Evolutionary conservation across 805 yeast species (phyloP).

Genomic region (Candida namnaoensis): DNA sequence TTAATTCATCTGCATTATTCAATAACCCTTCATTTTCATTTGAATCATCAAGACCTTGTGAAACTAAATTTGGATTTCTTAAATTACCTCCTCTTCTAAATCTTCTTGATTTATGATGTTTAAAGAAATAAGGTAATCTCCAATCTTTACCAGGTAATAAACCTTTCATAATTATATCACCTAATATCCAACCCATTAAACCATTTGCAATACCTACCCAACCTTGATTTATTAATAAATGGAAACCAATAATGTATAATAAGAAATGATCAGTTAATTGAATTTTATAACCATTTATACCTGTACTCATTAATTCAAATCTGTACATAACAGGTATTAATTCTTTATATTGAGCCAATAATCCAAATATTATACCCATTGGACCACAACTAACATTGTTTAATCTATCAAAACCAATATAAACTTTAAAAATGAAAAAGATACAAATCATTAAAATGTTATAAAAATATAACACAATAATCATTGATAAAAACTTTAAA

Average conservation of each 20-base stretch:
- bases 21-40: no score
- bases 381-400: constrained; percentile 21
- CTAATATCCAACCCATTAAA: constrained; percentile 26
- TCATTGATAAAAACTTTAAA: constrained; percentile 20
- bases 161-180: constrained; percentile 24
- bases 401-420: constrained; percentile 8
- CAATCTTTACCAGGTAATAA: constrained; percentile 29
- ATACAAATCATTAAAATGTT: constrained; percentile 5
- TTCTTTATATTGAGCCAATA: constrained; percentile 25
- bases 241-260: constrained; percentile 22
- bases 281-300: constrained; percentile 5
- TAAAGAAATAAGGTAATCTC: constrained; percentile 24
- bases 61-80: neutral
- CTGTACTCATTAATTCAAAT: constrained; percentile 19
- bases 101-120: constrained; percentile 3
- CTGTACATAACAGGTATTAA: constrained; percentile 30
- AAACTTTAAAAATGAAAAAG: constrained; percentile 10
- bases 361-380: constrained; percentile 22
- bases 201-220: constrained; percentile 19
- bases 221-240: constrained; percentile 22
- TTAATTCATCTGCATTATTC: neutral
- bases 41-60: no score
- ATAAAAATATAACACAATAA: constrained; percentile 9
- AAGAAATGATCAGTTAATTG: constrained; percentile 24
- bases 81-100: neutral